Conservation (phyloP, 2,329 filamentous ascomycete species). For the Colletotrichum simmondsii region DNA sequence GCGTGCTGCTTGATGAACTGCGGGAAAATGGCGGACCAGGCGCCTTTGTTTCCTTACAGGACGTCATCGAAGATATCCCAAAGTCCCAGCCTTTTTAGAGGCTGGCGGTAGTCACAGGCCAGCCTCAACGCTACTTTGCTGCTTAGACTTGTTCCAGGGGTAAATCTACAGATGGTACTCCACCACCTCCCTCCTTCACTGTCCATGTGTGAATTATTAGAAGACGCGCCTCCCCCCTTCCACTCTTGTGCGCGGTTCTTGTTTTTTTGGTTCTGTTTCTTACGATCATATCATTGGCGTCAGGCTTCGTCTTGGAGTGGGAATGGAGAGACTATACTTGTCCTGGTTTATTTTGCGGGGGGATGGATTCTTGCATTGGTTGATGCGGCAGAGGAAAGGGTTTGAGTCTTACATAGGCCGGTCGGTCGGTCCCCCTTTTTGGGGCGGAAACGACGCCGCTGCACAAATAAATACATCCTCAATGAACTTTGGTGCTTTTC, state of each 20-base stretch:
- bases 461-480: constrained; percentile 22
- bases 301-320: constrained; percentile 28
- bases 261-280: background rate
- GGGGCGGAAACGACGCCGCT: constrained; percentile 24
- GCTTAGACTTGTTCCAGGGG: background rate
- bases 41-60: constrained; percentile 77
- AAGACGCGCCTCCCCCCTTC: constrained; percentile 7
- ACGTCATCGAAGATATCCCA: constrained; percentile 59
- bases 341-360: constrained; percentile 4
- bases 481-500: background rate
- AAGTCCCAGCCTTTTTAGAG: constrained; percentile 41
- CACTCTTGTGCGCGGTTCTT: background rate
- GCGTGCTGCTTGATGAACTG: constrained; percentile 84
- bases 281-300: constrained; percentile 30
- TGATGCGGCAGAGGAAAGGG: constrained; percentile 20
- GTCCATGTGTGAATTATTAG: constrained; percentile 20
- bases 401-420: constrained; percentile 27
- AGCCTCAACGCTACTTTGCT: background rate
- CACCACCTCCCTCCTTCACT: background rate
- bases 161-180: constrained; percentile 17
- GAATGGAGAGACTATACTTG: constrained; percentile 14
- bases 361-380: constrained; percentile 26
- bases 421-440: background rate
- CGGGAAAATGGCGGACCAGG: constrained; percentile 82
- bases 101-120: background rate